Evolutionary conservation across 2,329 filamentous ascomycete genomes (phyloP), one percentile per base, ranked within the genome.

Genomic region (Fusarium sp.): DNA sequence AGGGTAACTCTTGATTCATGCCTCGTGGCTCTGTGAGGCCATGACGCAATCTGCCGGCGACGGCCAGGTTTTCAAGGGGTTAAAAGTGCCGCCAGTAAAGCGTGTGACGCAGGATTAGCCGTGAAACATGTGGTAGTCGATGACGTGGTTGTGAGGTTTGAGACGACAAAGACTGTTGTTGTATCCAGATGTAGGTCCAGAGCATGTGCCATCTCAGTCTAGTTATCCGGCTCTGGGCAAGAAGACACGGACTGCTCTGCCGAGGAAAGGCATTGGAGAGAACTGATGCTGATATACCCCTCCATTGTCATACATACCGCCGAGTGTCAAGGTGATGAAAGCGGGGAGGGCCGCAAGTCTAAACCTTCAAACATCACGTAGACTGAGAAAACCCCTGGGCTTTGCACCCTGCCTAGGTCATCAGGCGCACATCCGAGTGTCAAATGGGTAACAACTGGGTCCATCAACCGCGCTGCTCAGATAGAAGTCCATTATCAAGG

Each of bases 31-130:
- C 33, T 33, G 64, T 31, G 29, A 35, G 50, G 33, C 50, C 35
- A 76, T 76, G 74, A 76, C 74, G 74, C 74, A 76, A 76, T 73
- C 45, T 5, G 45, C 64, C 45, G 27, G 35, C 27, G 62, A 29
- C 31, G 35, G 61, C 65, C 56, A 62, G 39, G 64, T 48, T 73
- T 68, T 48, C 29, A 45, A 64, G 22, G 43, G 24, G 27, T 39
- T 57, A 24, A 39, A 33, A 64, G 52, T 69, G 48, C 48, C 45
- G 33, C 33, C 24, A 57, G 50, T 52, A 35, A 33, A 37, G 37
- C 29, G 48, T 52, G 50, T 76, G 65, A 75, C 65, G 72, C 68
- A 50, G 59, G 60, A 35, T 43, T 43, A 33, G 27, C 48, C 37
- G 33, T 31, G 43, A 54, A 37, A 63, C 50, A 62, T 48, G 45